Percentiles rank a stretch among this genome's conserved stretches.
These are phyloP conservation scores for Lepidium aucheri DNA, from an alignment of 345 rosid species.

Conservation along the genomic window DNA sequence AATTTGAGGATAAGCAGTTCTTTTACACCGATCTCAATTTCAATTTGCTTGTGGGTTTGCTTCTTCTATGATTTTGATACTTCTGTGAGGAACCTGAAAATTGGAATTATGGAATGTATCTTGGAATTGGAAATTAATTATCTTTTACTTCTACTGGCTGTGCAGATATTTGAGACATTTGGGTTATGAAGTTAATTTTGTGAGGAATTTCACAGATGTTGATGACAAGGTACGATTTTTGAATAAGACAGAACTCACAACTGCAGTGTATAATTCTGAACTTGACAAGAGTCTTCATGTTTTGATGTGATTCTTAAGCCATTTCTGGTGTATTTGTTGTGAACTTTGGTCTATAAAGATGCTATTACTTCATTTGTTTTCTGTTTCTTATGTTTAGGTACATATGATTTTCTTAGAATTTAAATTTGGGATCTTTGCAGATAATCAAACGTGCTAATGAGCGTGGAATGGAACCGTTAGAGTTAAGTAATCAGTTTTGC, in stretches of 20 bases:
- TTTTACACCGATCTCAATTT: background rate
- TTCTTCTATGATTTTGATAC: background rate
- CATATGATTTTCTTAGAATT: background rate
- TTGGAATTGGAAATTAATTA: background rate
- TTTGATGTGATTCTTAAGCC: background rate
- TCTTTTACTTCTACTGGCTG: background rate
- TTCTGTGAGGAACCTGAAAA: background rate
- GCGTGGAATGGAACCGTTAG: conserved; percentile 43
- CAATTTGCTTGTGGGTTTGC: background rate
- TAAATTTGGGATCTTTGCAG: conserved; percentile 26
- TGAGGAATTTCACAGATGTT: conserved; percentile 84
- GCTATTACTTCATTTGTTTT: background rate
- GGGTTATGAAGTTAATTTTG: conserved; percentile 67
- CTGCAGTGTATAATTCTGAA: background rate
- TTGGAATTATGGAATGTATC: background rate
- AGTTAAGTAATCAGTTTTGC: conserved; percentile 58
- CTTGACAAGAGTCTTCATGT: background rate
- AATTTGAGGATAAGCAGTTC: background rate
- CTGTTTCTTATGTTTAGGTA: background rate
- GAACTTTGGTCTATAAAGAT: background rate
- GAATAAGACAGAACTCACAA: background rate
- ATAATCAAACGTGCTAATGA: conserved; percentile 73
- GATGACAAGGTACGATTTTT: conserved; percentile 70
- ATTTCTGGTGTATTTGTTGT: background rate
- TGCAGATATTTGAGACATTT: conserved; percentile 64